A percentile compares a stretch with the other conserved stretches of the same genome.
Evolutionary conservation across 768 basidiomycete genomes (phyloP).

Genomic region (Chalciporus piperatus): DNA sequence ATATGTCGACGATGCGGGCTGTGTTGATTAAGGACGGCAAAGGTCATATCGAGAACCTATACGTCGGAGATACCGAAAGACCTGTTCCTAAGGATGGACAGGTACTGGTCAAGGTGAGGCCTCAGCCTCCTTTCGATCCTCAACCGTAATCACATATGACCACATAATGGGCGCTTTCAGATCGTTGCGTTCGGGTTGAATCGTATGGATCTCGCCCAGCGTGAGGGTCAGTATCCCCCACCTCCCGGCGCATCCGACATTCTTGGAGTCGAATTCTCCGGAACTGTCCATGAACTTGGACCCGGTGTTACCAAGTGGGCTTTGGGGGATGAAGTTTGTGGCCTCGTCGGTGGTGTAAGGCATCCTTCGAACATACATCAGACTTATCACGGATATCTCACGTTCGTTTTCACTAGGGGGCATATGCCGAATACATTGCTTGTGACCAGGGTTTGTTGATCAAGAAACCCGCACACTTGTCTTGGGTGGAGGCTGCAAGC

Average conservation of each 20-base stretch:
- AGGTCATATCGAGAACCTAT: conserved; percentile 74
- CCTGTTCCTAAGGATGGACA: conserved; percentile 57
- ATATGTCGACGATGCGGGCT: conserved; percentile 59
- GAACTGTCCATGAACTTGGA: conserved; percentile 55
- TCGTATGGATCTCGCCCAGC: conserved; percentile 78
- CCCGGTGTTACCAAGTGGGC: conserved; percentile 51
- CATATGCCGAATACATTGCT: conserved; percentile 85
- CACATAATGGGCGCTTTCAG: conserved; percentile 33
- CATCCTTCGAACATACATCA: conserved; percentile 2
- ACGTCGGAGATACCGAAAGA: conserved; percentile 66
- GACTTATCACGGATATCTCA: background rate
- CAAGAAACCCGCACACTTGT: conserved; percentile 68
- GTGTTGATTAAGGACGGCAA: conserved; percentile 73
- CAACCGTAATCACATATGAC: background rate
- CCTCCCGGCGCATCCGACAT: conserved; percentile 74
- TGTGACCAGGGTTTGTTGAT: conserved; percentile 65
- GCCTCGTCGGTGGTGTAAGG: conserved; percentile 75
- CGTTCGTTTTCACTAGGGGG: conserved; percentile 52
- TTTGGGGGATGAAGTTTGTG: conserved; percentile 71
- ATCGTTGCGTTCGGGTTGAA: conserved; percentile 86
- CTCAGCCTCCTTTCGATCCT: conserved; percentile 5
- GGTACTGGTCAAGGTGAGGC: conserved; percentile 75
- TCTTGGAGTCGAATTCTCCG: conserved; percentile 88
- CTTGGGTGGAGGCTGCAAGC: conserved; percentile 83
- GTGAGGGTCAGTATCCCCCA: conserved; percentile 70